These are phyloP conservation scores for Brassica nigra DNA, from an alignment of 345 rosid genomes.

Conservation along the genomic window DNA sequence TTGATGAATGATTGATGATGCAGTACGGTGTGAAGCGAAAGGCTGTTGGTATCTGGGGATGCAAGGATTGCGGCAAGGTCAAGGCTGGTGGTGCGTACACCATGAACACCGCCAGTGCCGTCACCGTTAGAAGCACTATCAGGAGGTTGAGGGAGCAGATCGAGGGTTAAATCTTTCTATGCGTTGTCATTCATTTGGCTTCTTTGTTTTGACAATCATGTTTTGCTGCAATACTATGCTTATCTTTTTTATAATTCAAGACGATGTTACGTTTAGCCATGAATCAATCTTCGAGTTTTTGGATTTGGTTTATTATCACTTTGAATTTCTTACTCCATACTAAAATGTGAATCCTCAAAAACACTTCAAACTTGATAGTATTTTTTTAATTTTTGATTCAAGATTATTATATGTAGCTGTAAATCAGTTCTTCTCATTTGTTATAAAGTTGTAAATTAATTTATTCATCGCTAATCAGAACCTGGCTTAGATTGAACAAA, in stretches of 20 bases:
- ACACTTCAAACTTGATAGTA: too few relatives aligned
- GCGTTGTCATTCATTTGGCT: neutral
- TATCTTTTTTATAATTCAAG: constrained; percentile 2
- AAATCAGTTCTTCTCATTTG: too few relatives aligned
- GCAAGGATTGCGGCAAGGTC: constrained; percentile 96
- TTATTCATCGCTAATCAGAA: too few relatives aligned
- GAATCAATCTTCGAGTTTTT: neutral
- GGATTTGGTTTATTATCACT: too few relatives aligned
- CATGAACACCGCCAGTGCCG: constrained; percentile 87
- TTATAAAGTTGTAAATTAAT: too few relatives aligned
- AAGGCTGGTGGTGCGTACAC: constrained; percentile 98
- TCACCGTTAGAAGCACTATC: constrained; percentile 87
- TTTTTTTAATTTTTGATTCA: too few relatives aligned
- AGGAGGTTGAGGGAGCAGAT: constrained; percentile 95
- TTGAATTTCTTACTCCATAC: too few relatives aligned
- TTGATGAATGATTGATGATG: neutral
- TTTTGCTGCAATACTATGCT: neutral
- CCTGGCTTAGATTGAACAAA: too few relatives aligned
- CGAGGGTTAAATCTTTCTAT: constrained; percentile 54
- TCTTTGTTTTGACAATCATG: constrained; percentile 1
- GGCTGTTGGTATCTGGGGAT: constrained; percentile 96
- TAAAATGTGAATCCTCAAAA: too few relatives aligned
- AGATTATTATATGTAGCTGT: too few relatives aligned
- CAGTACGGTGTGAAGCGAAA: constrained; percentile 76
- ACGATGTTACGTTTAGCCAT: constrained; percentile 5